Evolutionary conservation across 495 filamentous ascomycete species (phyloP).

Genomic region (Thermochaetoides thermophila): DNA sequence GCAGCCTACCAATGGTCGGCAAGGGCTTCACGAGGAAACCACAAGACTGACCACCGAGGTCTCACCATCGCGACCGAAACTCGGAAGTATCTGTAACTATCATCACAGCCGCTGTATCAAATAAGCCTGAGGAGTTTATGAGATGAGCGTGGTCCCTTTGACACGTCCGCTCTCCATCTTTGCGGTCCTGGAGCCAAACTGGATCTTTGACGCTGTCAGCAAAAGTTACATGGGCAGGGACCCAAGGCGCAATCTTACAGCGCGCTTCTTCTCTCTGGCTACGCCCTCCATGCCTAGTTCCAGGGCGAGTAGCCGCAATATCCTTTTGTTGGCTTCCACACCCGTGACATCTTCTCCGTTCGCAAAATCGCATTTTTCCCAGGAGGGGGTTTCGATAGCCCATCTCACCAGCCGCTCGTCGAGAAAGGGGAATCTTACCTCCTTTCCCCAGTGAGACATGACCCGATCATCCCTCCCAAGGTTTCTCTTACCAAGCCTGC

Average conservation of each 20-base stretch:
- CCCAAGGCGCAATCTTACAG: constrained; percentile 33
- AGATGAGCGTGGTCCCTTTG: constrained; percentile 49
- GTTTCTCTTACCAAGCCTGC: constrained; percentile 79
- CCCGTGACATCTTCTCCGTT: constrained; percentile 22
- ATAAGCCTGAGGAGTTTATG: constrained; percentile 10
- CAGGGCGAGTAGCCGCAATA: constrained; percentile 65
- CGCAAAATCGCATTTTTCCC: constrained; percentile 75
- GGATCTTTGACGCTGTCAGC: constrained; percentile 36
- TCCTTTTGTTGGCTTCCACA: constrained; percentile 65
- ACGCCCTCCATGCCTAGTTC: constrained; percentile 54
- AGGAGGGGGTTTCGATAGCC: constrained; percentile 57
- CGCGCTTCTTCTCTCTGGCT: constrained; percentile 79
- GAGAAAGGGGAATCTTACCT: constrained; percentile 82
- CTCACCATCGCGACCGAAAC: constrained; percentile 21
- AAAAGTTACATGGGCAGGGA: too few relatives aligned
- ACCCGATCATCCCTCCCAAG: constrained; percentile 87
- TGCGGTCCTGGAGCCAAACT: constrained; percentile 74
- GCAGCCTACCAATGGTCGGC: constrained; percentile 4
- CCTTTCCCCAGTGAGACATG: constrained; percentile 77
- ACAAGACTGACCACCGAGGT: constrained; percentile 10
- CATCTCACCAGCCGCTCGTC: constrained; percentile 77
- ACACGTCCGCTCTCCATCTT: constrained; percentile 65
- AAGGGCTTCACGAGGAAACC: constrained; percentile 18
- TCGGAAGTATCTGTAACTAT: constrained; percentile 47
- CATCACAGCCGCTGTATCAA: constrained; percentile 37